phyloP scores from a whole-genome alignment of 1,284 basidiomycete species.

The Schizopora paradoxa region DNA sequence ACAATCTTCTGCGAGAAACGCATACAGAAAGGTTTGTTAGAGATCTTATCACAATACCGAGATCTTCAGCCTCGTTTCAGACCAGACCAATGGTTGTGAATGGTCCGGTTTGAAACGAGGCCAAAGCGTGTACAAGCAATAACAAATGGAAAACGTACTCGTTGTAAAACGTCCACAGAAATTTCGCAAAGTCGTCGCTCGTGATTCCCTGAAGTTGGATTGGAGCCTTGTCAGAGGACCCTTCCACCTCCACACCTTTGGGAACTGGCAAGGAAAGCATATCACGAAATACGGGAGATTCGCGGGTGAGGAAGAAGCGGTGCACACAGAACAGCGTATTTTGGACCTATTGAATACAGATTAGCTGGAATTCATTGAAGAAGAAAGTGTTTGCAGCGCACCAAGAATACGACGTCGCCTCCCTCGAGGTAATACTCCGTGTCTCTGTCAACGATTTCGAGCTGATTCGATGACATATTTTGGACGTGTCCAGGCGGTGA shows the following conservation, averaged over 20 bases:
- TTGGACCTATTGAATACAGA: constrained; percentile 35
- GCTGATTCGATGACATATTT: too few relatives aligned
- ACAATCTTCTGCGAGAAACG: constrained; percentile 8
- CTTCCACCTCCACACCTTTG: constrained; percentile 39
- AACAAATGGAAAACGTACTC: constrained; percentile 37
- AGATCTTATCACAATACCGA: constrained; percentile 40
- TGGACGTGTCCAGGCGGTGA: too few relatives aligned
- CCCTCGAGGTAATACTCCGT: constrained; percentile 15
- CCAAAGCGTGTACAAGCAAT: constrained; percentile 5
- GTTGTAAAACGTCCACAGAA: constrained; percentile 70
- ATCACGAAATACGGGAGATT: constrained; percentile 45
- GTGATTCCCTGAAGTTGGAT: constrained; percentile 46
- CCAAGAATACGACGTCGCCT: constrained; percentile 16
- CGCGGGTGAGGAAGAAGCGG: constrained; percentile 59
- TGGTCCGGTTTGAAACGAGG: not conserved
- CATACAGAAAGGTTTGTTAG: too few relatives aligned
- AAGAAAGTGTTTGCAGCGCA: not conserved
- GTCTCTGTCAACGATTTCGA: constrained; percentile 4
- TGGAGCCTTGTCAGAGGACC: constrained; percentile 42
- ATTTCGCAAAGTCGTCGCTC: constrained; percentile 46
- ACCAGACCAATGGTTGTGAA: not conserved
- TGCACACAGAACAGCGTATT: constrained; percentile 51
- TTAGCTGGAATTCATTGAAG: not conserved
- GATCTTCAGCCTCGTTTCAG: not conserved
- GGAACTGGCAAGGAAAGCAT: constrained; percentile 19